Conservation (phyloP, 345 rosid species). For the Acer negundo region DNA sequence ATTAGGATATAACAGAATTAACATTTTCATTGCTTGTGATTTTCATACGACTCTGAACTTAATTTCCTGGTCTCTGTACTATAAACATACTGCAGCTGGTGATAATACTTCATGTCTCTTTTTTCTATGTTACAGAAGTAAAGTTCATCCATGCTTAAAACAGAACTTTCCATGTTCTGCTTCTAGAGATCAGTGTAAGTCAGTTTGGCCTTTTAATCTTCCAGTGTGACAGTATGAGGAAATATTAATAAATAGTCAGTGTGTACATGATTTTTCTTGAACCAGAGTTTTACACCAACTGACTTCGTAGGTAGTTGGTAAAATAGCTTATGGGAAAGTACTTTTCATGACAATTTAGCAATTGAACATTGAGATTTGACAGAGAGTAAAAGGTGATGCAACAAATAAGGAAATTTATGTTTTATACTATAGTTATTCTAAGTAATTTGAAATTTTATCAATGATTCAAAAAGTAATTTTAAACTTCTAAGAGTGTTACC, state of each 20-base stretch:
- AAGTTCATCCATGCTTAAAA: conserved; percentile 52
- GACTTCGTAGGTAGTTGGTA: not conserved
- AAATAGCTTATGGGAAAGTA: not conserved
- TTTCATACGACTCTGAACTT: not conserved
- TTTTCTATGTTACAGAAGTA: conserved; percentile 49
- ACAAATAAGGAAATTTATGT: not conserved
- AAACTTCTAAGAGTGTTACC: not conserved
- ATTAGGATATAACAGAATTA: not conserved
- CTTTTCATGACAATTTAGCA: not conserved
- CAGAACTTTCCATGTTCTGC: conserved; percentile 64
- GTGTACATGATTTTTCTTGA: not conserved
- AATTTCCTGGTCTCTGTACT: not conserved
- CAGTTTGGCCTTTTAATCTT: not conserved
- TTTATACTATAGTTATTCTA: not conserved
- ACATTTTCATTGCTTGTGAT: not conserved
- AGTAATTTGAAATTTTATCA: not conserved
- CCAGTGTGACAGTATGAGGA: not conserved
- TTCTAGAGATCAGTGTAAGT: conserved; percentile 51
- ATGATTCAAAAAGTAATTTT: not conserved
- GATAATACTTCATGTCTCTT: conserved; percentile 8
- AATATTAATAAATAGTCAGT: not conserved
- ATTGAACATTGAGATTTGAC: not conserved
- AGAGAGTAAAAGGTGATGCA: not conserved
- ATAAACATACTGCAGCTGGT: conserved; percentile 1
- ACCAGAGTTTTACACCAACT: not conserved